These are phyloP conservation scores for Tylopilus sp. DNA, from an alignment of 768 basidiomycete species.

Conservation along the genomic window DNA sequence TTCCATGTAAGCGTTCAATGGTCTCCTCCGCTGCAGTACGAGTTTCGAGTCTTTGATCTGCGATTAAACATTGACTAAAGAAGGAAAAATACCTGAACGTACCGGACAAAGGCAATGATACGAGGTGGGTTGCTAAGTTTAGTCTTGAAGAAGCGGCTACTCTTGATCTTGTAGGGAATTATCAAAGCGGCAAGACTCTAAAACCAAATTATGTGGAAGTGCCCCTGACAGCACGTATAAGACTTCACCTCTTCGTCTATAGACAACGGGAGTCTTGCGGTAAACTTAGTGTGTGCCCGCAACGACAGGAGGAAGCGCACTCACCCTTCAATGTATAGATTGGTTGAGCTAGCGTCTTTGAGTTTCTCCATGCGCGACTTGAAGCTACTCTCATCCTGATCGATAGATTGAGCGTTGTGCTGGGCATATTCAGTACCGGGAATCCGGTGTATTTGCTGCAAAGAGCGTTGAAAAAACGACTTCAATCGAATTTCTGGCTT, in stretches of 20 bases:
- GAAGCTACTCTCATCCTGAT: conserved; percentile 46
- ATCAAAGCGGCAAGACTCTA: conserved; percentile 65
- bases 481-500: conserved; percentile 5
- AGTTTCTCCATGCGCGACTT: conserved; percentile 78
- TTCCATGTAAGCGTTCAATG: conserved; percentile 73
- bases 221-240: neutral
- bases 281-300: neutral
- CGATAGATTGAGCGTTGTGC: conserved; percentile 22
- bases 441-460: conserved; percentile 72
- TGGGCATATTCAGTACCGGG: conserved; percentile 68
- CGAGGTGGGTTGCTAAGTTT: conserved; percentile 71
- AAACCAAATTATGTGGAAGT: neutral
- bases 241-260: conserved; percentile 57
- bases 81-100: conserved; percentile 12
- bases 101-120: conserved; percentile 83
- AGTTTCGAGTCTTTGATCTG: conserved; percentile 55
- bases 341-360: conserved; percentile 63
- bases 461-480: neutral
- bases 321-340: conserved; percentile 78
- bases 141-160: conserved; percentile 78
- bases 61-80: neutral
- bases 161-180: conserved; percentile 67
- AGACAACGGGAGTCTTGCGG: conserved; percentile 57
- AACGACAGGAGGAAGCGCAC: conserved; percentile 6
- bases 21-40: conserved; percentile 72